Evolutionary conservation across 2,329 filamentous ascomycete species (phyloP).

Genomic region (Diaporthe velutina): DNA sequence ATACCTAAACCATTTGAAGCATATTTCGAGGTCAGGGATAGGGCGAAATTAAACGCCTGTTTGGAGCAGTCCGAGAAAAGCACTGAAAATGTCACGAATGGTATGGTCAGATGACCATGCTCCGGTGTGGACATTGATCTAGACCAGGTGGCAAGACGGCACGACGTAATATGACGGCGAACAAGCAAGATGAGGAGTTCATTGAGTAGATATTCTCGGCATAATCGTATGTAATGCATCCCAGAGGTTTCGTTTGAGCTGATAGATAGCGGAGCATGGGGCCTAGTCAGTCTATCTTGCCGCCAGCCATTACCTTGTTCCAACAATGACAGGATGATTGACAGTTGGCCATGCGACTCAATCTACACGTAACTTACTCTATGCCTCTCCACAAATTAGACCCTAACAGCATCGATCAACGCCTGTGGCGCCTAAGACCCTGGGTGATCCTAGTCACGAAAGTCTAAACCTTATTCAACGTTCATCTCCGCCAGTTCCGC

Average conservation of each 20-base stretch:
- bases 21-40: slow-evolving; percentile 15
- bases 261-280: no score
- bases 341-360: not conserved
- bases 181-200: not conserved
- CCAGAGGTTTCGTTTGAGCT: no score
- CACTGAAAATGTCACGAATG: slow-evolving; percentile 14
- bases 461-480: not conserved
- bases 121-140: not conserved
- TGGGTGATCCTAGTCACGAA: not conserved
- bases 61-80: slow-evolving; percentile 5
- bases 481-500: slow-evolving; percentile 24
- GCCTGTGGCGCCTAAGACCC: not conserved
- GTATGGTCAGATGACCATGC: not conserved
- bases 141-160: not conserved
- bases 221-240: not conserved
- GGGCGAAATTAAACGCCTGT: not conserved
- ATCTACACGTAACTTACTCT: not conserved
- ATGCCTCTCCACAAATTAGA: not conserved
- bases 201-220: not conserved
- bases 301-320: not conserved
- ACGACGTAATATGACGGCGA: no score
- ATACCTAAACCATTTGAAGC: slow-evolving; percentile 27
- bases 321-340: not conserved
- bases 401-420: not conserved
- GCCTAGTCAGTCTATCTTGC: not conserved